These are phyloP conservation scores for Babesia ovata DNA, from an alignment of 169 alveolate genomes.

Conservation along the genomic window DNA sequence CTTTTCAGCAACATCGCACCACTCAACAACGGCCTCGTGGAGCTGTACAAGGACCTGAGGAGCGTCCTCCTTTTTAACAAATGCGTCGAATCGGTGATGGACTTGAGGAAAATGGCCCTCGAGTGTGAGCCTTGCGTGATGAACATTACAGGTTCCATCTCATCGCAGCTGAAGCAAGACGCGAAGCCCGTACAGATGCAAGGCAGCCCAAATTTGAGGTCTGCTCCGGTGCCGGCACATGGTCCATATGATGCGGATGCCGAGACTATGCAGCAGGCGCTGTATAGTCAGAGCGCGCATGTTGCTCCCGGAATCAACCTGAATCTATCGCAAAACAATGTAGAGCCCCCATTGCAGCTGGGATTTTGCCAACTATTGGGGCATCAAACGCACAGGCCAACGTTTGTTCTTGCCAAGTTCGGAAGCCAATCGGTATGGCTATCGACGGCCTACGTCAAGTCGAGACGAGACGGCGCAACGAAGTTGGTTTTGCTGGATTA, in stretches of 20 bases:
- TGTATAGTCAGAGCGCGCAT: neutral
- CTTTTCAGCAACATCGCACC: slow-evolving; percentile 15
- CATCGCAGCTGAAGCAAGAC: slow-evolving; percentile 7
- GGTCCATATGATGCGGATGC: neutral
- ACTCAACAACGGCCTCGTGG: neutral
- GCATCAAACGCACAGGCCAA: slow-evolving; percentile 15
- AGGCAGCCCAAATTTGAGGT: neutral
- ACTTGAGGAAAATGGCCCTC: slow-evolving; percentile 23
- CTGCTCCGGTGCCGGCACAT: neutral
- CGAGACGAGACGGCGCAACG: neutral
- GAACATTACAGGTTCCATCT: slow-evolving; percentile 30
- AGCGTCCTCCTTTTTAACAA: slow-evolving; percentile 3
- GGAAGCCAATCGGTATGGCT: slow-evolving; percentile 52
- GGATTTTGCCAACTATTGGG: neutral
- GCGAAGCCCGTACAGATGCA: neutral
- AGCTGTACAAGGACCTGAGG: slow-evolving; percentile 36
- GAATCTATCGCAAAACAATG: neutral
- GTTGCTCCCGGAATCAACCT: no score
- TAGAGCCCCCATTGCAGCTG: neutral
- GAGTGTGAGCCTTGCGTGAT: slow-evolving; percentile 30
- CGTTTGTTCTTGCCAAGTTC: slow-evolving; percentile 29
- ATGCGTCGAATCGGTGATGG: slow-evolving; percentile 6
- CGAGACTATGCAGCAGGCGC: neutral
- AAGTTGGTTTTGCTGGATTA: slow-evolving; percentile 31
- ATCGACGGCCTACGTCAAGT: slow-evolving; percentile 3